phyloP scores from a whole-genome alignment of 768 basidiomycete species.

The Trametes cubensis region DNA sequence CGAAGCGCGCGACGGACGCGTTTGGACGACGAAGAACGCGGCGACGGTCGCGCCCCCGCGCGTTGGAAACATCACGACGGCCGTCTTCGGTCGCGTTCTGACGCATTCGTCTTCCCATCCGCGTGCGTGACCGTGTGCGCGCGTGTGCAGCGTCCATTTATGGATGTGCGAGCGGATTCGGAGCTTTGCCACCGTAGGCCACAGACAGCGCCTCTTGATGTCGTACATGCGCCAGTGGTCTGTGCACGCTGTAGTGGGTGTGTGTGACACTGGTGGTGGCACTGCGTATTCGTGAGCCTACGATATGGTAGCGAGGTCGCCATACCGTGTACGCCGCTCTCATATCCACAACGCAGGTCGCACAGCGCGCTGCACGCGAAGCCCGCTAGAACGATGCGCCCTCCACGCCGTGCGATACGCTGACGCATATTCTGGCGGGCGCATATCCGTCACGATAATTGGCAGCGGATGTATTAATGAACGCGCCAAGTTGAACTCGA shows the following conservation, averaged over 20 bases:
- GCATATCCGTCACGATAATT: no score
- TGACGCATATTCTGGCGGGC: background rate
- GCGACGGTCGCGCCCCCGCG: background rate
- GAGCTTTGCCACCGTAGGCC: background rate
- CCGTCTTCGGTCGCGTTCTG: conserved; percentile 1
- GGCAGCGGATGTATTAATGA: no score
- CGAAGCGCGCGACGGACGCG: no score
- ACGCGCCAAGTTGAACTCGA: no score
- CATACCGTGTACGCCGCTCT: conserved; percentile 12
- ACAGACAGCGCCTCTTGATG: background rate
- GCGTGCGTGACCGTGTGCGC: background rate
- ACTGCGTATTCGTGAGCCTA: conserved; percentile 11
- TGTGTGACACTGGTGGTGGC: conserved; percentile 4
- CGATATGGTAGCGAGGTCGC: conserved; percentile 2
- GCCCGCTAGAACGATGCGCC: conserved; percentile 3
- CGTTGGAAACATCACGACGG: conserved; percentile 1
- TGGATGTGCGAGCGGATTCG: background rate
- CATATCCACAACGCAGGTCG: background rate
- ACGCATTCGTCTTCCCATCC: conserved; percentile 1
- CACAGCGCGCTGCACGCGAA: conserved; percentile 4
- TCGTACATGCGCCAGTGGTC: background rate
- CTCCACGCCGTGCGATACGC: conserved; percentile 21
- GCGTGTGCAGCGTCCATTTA: background rate
- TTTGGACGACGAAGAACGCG: background rate
- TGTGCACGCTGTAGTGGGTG: conserved; percentile 14